These are phyloP conservation scores for Clausena lansium DNA, from an alignment of 345 rosid genomes.

Conservation along the genomic window DNA sequence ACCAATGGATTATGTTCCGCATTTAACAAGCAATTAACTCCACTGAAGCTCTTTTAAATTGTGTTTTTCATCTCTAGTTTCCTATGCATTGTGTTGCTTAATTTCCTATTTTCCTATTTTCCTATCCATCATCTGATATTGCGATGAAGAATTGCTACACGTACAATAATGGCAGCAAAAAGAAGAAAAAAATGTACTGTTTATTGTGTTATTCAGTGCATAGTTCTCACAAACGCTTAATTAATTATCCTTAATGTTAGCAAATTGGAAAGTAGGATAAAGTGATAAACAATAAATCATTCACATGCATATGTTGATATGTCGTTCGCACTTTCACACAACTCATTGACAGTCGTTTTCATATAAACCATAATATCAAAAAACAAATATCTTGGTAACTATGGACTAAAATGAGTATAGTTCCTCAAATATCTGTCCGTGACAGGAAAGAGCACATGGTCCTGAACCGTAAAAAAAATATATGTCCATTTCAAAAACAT, in stretches of 20 bases:
- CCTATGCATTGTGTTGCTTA: too few species aligned
- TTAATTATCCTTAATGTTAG: too few species aligned
- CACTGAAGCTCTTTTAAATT: not conserved
- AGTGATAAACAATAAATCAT: not conserved
- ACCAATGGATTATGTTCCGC: constrained; percentile 34
- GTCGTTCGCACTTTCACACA: not conserved
- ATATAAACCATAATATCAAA: too few species aligned
- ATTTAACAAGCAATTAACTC: not conserved
- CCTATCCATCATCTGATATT: not conserved
- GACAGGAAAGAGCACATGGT: not conserved
- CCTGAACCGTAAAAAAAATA: not conserved
- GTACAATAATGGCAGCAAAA: not conserved
- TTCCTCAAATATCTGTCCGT: not conserved
- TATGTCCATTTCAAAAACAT: not conserved
- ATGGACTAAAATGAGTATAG: not conserved
- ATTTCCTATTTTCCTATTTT: too few species aligned
- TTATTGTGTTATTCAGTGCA: too few species aligned
- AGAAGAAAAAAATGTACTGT: not conserved
- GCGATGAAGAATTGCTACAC: not conserved
- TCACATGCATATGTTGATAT: not conserved
- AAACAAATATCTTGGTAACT: too few species aligned
- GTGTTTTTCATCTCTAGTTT: not conserved
- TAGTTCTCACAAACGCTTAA: too few species aligned
- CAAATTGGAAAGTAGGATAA: too few species aligned
- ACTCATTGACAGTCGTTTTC: too few species aligned